A percentile compares a stretch with the other conserved stretches of the same genome.
Evolutionary conservation across 345 rosid species (phyloP).

Genomic region (Toxicodendron radicans): DNA sequence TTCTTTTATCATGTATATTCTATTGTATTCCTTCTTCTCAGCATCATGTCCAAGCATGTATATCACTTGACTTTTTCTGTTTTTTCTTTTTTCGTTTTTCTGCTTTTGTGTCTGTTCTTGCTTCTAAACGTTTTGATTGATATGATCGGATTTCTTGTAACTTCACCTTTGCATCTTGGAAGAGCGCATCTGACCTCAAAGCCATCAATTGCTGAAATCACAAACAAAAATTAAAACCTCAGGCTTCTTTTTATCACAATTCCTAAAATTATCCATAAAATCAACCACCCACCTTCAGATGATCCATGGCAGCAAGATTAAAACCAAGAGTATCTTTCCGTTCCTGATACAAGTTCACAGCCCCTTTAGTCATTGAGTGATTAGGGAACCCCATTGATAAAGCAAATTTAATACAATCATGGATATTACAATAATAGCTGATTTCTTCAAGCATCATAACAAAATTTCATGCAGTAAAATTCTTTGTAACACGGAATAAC

Average conservation of each 20-base stretch:
- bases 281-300: constrained; percentile 59
- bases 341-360: constrained; percentile 47
- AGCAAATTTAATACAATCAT: neutral
- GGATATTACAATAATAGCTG: neutral
- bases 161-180: constrained; percentile 74
- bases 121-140: constrained; percentile 54
- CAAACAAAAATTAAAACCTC: constrained; percentile 1
- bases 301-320: constrained; percentile 97
- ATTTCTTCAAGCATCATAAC: neutral
- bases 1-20: neutral
- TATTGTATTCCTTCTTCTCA: neutral
- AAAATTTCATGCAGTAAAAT: neutral
- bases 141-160: constrained; percentile 57
- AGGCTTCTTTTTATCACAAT: neutral
- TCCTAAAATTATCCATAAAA: neutral
- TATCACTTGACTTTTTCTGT: constrained; percentile 48
- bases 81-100: constrained; percentile 63
- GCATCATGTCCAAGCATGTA: constrained; percentile 36
- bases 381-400: neutral
- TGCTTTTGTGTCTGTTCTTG: constrained; percentile 48
- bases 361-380: constrained; percentile 5
- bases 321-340: constrained; percentile 85
- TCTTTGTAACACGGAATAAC: neutral
- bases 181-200: constrained; percentile 80
- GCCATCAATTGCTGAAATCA: constrained; percentile 81